Conservation (phyloP, 2,329 filamentous ascomycete genomes). For the Parastagonospora avenae region DNA sequence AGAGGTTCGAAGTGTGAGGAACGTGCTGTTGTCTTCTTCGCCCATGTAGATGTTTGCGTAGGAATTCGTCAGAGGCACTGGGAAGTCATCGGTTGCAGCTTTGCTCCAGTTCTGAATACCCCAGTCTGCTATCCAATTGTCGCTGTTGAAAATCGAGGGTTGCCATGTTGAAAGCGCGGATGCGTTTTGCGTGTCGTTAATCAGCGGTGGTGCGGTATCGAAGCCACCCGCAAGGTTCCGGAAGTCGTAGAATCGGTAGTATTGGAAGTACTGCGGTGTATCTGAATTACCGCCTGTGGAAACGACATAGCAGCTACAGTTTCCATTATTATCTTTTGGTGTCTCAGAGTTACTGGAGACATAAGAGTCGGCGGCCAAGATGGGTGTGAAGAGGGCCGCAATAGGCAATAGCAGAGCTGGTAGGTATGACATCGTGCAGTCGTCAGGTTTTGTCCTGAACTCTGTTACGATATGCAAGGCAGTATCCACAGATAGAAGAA, state of each 20-base stretch:
- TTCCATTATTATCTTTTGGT: slow-evolving; percentile 40
- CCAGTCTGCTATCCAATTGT: slow-evolving; percentile 45
- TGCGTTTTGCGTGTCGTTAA: slow-evolving; percentile 29
- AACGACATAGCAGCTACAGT: slow-evolving; percentile 57
- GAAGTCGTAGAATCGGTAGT: slow-evolving; percentile 60
- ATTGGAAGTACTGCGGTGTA: slow-evolving; percentile 53
- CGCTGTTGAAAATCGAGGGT: slow-evolving; percentile 46
- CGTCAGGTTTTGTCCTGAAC: not conserved
- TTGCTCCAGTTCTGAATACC: slow-evolving; percentile 54
- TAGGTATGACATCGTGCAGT: slow-evolving; percentile 20
- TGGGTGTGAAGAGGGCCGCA: slow-evolving; percentile 27
- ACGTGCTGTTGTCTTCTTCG: slow-evolving; percentile 43
- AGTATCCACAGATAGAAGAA: not conserved
- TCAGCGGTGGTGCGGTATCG: slow-evolving; percentile 25
- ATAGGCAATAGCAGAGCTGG: slow-evolving; percentile 33
- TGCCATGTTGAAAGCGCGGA: slow-evolving; percentile 34
- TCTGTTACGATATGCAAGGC: not conserved
- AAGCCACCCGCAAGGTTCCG: slow-evolving; percentile 47
- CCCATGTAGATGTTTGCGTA: slow-evolving; percentile 54
- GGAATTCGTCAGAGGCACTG: slow-evolving; percentile 53
- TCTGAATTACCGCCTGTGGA: slow-evolving; percentile 47
- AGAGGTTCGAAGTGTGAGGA: slow-evolving; percentile 55
- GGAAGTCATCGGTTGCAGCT: slow-evolving; percentile 41
- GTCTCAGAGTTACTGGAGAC: slow-evolving; percentile 33
- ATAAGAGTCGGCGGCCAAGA: slow-evolving; percentile 30